Base-by-base conservation (phyloP, 805 yeast genomes). In the Kodamaea leandrae region DNA sequence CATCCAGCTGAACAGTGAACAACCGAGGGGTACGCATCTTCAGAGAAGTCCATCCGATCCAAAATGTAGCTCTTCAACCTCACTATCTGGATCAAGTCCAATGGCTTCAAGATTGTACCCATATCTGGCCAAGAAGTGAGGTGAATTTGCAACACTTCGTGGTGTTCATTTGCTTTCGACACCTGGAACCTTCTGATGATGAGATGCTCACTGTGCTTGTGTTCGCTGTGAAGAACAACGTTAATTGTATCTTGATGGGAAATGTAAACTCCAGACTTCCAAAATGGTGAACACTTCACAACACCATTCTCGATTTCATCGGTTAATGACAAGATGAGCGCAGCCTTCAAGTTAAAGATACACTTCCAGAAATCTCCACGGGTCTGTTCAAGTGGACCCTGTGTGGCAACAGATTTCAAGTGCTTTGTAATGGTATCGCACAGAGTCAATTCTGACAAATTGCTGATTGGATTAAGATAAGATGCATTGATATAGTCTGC, bases 401-500 rank as follows among this genome's bases (percentile, higher is more conserved):
- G 96, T 1, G 95, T 77, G 0, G 96, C 96, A 52, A 90, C 86
- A 46, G 63, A 68, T 32, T 48, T 57, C 37, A 53, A 47, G 12
- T 49, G 45, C 2, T 42, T 28, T 3, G 41, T 23, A 24, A 43
- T 29, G n/a, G 43, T 32, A 12, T 45, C 32, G 2, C 37, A 38
- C n/a, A 20, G 18, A 10, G 52, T 41, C 20, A 48, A 43, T 4
- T 46, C 42, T 10, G 17, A 21, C 37, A 54, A 44, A 9, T 41
- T 36, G 4, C 34, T 21, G 6, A 50, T 38, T 1, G 65, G 55
- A 27, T 58, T 47, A n/a, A 63, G 61, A 63, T 86, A 84, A 17
- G 90, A 86, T 0, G 98, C 99, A 63, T 90, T 90, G 52, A 90
- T 87, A 59, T 90, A 90, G 57, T 82, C 86, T 39, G 56, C 64